Conservation (phyloP, 306 rosid genomes). For the Bauhinia variegata region DNA sequence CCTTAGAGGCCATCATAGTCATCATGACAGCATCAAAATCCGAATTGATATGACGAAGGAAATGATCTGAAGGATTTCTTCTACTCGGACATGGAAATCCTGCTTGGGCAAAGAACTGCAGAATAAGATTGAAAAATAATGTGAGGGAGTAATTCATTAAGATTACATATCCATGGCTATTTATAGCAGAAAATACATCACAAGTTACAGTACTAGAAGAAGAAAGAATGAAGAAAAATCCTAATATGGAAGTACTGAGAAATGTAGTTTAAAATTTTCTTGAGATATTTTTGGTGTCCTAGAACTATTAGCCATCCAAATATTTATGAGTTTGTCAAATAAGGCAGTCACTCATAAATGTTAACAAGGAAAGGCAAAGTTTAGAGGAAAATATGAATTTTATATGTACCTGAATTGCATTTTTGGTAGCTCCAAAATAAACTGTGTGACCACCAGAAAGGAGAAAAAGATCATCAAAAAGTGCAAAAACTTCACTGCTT, state of each 20-base stretch:
- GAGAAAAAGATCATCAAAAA: slow-evolving; percentile 87
- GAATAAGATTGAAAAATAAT: background rate
- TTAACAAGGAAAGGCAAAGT: background rate
- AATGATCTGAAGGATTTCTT: slow-evolving; percentile 96
- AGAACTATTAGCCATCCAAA: background rate
- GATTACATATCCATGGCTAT: slow-evolving; percentile 4
- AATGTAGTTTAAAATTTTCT: background rate
- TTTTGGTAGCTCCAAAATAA: slow-evolving; percentile 73
- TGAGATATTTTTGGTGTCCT: background rate
- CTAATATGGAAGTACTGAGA: background rate
- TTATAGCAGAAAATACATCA: background rate
- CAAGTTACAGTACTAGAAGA: background rate
- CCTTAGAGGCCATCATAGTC: slow-evolving; percentile 48
- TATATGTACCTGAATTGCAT: slow-evolving; percentile 69
- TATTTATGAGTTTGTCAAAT: background rate
- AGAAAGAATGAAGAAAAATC: background rate
- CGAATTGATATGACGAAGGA: slow-evolving; percentile 86
- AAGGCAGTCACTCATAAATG: background rate
- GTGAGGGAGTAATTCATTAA: background rate
- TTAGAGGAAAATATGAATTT: background rate
- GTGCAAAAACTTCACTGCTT: slow-evolving; percentile 90
- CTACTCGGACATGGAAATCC: slow-evolving; percentile 92
- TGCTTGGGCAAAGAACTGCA: slow-evolving; percentile 80
- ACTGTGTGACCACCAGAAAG: slow-evolving; percentile 84
- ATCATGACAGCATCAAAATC: slow-evolving; percentile 71